Evolutionary conservation across 208 protist genomes (phyloP), one percentile per base, ranked within the genome.

Genomic region (Porcisia deanei): DNA sequence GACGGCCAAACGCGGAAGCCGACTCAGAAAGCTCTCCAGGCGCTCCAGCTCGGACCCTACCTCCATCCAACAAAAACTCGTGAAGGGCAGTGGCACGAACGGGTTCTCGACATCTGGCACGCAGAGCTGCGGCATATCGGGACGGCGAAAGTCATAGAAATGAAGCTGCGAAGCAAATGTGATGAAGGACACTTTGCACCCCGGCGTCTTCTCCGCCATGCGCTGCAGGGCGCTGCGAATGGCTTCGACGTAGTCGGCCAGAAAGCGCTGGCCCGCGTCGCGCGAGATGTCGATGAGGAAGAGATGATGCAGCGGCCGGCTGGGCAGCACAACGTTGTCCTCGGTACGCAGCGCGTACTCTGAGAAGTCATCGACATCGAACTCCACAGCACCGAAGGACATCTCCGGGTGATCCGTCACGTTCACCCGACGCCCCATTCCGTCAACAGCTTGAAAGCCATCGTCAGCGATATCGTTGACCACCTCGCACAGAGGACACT

Each of bases 71-170:
- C 95, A 97, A 25, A 96, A 68, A 37, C 81, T 89, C 18, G 82
- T 86, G 80, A 98, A 98, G 41, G 95, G 95, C n/a, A 98, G 86
- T 30, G 95, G 93, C 16, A 97, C 93, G 75, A 97, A 98, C 30
- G 93, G 91, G 75, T 92, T 89, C 47, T 94, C 87, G 22, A 97
- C 88, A 75, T 98, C 94, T 14, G 91, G 80, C 39, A 97, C 92
- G 81, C 87, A 86, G 18, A 89, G 72, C 88, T 96, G 91, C 74
- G 93, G 92, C 58, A 96, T 83, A 52, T 84, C 75, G 22, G 87
- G 88, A 68, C 96, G 71, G 52, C 81, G 88, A 30, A 97, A 75
- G 80, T 98, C 89, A 82, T 97, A 98, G 71, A 98, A 98, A 75
- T 98, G 95, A 43, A 98, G 77, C 69, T 88, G 91, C 9, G 89